Percentiles rank a stretch among this genome's conserved stretches.
Conservation (phyloP, 768 basidiomycete species). For the Suillus placidus region DNA sequence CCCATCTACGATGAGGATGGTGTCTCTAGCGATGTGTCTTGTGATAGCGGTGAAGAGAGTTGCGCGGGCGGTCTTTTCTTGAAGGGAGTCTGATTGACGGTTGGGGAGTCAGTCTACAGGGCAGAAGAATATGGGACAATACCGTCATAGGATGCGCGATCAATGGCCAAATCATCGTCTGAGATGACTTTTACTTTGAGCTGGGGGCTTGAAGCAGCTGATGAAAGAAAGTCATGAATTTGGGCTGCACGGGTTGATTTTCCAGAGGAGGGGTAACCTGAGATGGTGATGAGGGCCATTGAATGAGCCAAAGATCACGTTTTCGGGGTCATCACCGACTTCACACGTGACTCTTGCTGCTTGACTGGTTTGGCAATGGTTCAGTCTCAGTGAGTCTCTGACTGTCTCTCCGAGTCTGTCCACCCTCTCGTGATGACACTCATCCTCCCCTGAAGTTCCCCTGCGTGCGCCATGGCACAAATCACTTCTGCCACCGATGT, state of each 20-base stretch:
- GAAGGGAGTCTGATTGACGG: constrained; percentile 58
- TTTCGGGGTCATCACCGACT: no score
- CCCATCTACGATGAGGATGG: constrained; percentile 86
- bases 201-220: constrained; percentile 1
- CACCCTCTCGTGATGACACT: no score
- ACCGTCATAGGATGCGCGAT: constrained; percentile 77
- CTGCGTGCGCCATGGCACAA: neutral
- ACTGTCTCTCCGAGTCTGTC: no score
- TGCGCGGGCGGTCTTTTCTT: constrained; percentile 89
- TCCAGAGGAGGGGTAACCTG: constrained; percentile 87
- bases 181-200: constrained; percentile 58
- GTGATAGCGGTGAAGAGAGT: constrained; percentile 83
- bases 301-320: neutral
- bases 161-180: constrained; percentile 70
- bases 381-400: no score
- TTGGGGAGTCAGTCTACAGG: constrained; percentile 4
- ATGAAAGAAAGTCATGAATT: constrained; percentile 53
- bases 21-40: constrained; percentile 68
- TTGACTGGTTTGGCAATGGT: neutral
- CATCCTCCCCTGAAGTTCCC: neutral
- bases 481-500: neutral
- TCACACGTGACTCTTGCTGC: no score
- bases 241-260: constrained; percentile 77
- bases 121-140: constrained; percentile 19
- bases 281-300: constrained; percentile 93